Percentiles rank a stretch among this genome's conserved stretches.
Evolutionary conservation across 345 rosid genomes (phyloP).

Genomic region (Lepidium didymum): DNA sequence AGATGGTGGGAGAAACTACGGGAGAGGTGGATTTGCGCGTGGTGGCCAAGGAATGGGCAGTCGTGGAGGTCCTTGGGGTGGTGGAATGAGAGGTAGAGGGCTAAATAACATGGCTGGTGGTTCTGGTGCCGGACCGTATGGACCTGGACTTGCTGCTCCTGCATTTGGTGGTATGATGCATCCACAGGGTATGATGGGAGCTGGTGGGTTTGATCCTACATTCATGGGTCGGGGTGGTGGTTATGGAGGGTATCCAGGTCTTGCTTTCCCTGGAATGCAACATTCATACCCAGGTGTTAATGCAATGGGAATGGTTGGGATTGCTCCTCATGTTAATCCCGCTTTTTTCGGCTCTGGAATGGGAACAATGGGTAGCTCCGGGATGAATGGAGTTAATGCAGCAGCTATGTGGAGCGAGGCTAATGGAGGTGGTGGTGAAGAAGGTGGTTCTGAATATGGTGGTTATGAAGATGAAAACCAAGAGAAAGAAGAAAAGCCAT

Average conservation of each 20-base stretch:
- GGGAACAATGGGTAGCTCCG: conserved; percentile 62
- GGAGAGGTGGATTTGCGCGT: conserved; percentile 73
- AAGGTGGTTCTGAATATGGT: conserved; percentile 77
- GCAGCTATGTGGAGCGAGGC: conserved; percentile 66
- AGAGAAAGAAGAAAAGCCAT: conserved; percentile 57
- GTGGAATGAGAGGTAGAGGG: conserved; percentile 68
- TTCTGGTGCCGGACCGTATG: conserved; percentile 56
- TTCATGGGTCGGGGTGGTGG: conserved; percentile 73
- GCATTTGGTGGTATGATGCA: conserved; percentile 70
- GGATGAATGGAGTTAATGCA: conserved; percentile 62
- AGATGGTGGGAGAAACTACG: conserved; percentile 64
- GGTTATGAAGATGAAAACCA: conserved; percentile 67
- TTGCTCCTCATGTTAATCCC: conserved; percentile 89
- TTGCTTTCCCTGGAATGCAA: conserved; percentile 70
- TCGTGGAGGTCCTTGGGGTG: conserved; percentile 64
- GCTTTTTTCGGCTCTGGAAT: conserved; percentile 73
- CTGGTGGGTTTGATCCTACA: conserved; percentile 78
- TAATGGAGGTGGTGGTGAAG: conserved; percentile 79
- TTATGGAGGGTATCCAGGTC: conserved; percentile 71
- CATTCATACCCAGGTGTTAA: conserved; percentile 70
- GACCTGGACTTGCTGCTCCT: conserved; percentile 67
- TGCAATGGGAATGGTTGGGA: conserved; percentile 73
- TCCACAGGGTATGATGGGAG: conserved; percentile 74
- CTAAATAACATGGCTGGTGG: conserved; percentile 55
- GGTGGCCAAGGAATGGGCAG: conserved; percentile 57